Conservation (phyloP, 106 monocot genomes). For the Phalaenopsis equestris region DNA sequence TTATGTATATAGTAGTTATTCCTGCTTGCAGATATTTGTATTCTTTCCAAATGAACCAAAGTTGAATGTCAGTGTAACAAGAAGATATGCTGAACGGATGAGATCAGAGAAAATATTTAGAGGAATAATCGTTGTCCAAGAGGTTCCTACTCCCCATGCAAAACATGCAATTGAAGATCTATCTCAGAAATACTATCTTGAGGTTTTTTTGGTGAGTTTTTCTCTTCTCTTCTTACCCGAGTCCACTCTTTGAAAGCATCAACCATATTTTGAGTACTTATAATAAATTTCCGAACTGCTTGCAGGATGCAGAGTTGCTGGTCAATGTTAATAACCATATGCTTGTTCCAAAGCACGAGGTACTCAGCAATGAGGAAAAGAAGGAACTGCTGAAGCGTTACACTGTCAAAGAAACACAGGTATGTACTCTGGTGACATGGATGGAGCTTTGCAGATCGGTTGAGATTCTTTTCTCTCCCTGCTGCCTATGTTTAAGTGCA, state of each 20-base stretch:
- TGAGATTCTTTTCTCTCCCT: too few species aligned
- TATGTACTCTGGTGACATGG: not conserved
- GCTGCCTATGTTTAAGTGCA: too few species aligned
- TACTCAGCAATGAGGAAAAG: constrained; percentile 60
- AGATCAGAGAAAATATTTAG: constrained; percentile 54
- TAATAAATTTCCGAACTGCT: not conserved
- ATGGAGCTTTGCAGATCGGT: too few species aligned
- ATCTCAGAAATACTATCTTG: constrained; percentile 44
- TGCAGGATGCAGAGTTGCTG: constrained; percentile 65
- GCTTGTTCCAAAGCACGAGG: constrained; percentile 60
- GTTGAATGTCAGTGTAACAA: constrained; percentile 55
- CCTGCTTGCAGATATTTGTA: constrained; percentile 50
- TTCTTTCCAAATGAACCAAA: constrained; percentile 83
- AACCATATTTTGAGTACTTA: not conserved
- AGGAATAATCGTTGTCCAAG: constrained; percentile 64
- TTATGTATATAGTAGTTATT: not conserved
- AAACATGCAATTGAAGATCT: constrained; percentile 56
- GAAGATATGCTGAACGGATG: constrained; percentile 62
- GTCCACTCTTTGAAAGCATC: not conserved
- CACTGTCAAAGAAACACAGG: constrained; percentile 74
- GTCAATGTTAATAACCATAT: constrained; percentile 67
- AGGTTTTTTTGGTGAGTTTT: constrained; percentile 60
- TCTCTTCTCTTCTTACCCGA: not conserved
- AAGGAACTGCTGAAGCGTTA: constrained; percentile 52
- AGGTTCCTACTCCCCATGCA: constrained; percentile 72